Base-by-base conservation (phyloP, 768 basidiomycete genomes). In the Termitomyces sp. region DNA sequence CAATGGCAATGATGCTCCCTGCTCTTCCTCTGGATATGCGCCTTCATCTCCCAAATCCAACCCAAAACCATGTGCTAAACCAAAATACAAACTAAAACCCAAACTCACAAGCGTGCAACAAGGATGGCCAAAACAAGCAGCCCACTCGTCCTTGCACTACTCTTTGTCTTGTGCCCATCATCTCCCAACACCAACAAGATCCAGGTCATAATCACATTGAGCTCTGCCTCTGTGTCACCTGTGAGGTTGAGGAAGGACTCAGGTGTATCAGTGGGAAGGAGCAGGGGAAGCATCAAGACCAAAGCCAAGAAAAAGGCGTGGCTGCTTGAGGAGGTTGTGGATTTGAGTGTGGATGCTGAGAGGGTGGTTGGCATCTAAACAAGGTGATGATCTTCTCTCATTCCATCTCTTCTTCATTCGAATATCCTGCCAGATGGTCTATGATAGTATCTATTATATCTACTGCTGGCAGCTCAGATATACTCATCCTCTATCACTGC, bases 341-440 rank as follows among this genome's bases (percentile, higher is more conserved):
- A 27, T 27, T 27, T 4, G 2, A 27, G 27, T 4, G 27, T 27
- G 27, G 71, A 72, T 64, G 73, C 68, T 9, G 75, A 76, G 61
- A 60, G 64, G 22, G 33, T 41, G 37, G 5, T 4, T 18, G 56
- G 49, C 18, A 15, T 4, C 16, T n/a, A 18, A 13, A 18, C n/a
- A 3, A 39, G 37, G 5, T 39, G 27, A 27, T 27, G 27, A 27
- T 2, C 27, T 27, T 27, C 27, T 4, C 27, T 27, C 4, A 4
- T 27, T 27, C 27, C 2, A 27, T 27, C 27, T 27, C 27, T 27
- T 4, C 27, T 27, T 27, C 27, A 27, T 27, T 2, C 27, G 4
- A 27, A 27, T 27, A 2, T 27, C 27, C 27, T 27, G 27, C 27
- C 27, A 4, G 27, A 27, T 27, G 27, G 27, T 27, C 27, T 27